A percentile compares a stretch with the other conserved stretches of the same genome.
These are phyloP conservation scores for Oryza australiensis DNA, from an alignment of 176 grass and related monocot species.

Conservation along the genomic window DNA sequence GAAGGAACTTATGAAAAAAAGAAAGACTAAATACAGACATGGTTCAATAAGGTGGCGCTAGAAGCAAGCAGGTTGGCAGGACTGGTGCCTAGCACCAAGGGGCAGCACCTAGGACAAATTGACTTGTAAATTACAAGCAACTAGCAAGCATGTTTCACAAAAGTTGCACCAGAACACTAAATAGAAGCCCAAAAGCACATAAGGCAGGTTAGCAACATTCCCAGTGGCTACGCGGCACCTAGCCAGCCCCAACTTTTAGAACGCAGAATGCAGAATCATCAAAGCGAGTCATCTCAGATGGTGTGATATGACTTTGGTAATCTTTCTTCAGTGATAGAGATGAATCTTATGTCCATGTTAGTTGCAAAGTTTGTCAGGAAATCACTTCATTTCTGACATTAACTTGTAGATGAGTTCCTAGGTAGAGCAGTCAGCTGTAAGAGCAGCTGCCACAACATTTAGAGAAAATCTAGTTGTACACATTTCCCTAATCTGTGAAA, in stretches of 20 bases:
- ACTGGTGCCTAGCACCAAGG: no score
- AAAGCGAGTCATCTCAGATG: constrained; percentile 20
- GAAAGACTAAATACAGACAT: neutral
- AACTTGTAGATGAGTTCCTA: neutral
- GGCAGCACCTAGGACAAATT: no score
- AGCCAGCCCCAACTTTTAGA: no score
- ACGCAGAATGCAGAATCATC: neutral
- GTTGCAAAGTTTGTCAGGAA: constrained; percentile 2
- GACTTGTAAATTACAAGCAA: no score
- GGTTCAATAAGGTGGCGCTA: no score
- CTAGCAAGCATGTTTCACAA: no score
- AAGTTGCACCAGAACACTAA: no score
- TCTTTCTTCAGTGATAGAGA: neutral
- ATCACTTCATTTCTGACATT: neutral
- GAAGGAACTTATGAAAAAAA: neutral
- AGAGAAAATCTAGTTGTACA: constrained; percentile 11
- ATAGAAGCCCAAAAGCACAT: no score
- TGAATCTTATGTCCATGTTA: neutral
- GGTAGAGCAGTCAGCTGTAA: neutral
- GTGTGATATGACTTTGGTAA: neutral
- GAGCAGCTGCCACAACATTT: neutral
- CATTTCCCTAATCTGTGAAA: constrained; percentile 6
- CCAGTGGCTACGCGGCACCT: no score
- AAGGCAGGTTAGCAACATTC: no score
- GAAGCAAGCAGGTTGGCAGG: no score